These are phyloP conservation scores for Escallonia herrerae DNA, from an alignment of 129 eudicot genomes.

Conservation along the genomic window DNA sequence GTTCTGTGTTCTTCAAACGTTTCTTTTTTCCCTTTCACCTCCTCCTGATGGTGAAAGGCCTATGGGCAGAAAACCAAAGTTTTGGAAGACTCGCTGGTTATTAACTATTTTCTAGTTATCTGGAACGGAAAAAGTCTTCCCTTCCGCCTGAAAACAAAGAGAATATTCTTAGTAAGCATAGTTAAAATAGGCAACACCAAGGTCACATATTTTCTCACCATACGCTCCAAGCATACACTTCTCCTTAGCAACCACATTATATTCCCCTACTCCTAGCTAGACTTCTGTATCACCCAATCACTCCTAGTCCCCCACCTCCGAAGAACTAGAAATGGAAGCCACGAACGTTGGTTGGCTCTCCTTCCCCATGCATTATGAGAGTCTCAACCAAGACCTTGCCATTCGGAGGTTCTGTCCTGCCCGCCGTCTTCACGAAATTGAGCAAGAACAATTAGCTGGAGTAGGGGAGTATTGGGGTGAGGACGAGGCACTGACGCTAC, in stretches of 20 bases:
- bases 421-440: slow-evolving; percentile 3
- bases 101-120: not conserved
- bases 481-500: slow-evolving; percentile 8
- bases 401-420: slow-evolving; percentile 45
- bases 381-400: slow-evolving; percentile 18
- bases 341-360: slow-evolving; percentile 15
- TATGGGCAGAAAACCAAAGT: not conserved
- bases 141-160: not conserved
- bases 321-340: slow-evolving; percentile 5
- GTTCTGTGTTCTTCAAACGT: not conserved
- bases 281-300: no score
- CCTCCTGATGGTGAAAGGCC: slow-evolving; percentile 5
- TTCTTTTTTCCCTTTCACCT: slow-evolving; percentile 3
- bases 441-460: slow-evolving; percentile 15
- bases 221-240: not conserved
- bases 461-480: slow-evolving; percentile 14
- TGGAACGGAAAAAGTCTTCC: not conserved
- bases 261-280: not conserved
- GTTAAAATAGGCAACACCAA: slow-evolving; percentile 6
- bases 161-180: not conserved
- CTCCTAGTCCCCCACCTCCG: no score
- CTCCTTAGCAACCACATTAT: not conserved
- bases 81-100: not conserved
- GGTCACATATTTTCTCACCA: not conserved
- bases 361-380: not conserved